Evolutionary conservation across 345 rosid species (phyloP).

Genomic region (Stellera chamaejasme): DNA sequence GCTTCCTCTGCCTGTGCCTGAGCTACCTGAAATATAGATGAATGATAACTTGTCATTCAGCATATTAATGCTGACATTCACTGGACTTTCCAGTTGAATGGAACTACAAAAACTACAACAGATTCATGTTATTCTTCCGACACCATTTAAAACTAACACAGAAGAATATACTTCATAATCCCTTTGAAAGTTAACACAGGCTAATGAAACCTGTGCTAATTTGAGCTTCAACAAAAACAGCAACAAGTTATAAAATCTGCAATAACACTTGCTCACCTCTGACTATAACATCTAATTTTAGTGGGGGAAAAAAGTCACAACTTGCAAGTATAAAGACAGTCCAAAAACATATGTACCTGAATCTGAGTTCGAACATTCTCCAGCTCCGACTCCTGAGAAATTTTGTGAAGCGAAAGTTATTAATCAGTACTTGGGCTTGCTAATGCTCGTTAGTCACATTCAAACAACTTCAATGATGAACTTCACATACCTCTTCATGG

Average conservation of each 20-base stretch:
- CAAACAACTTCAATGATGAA: neutral
- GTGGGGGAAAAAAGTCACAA: neutral
- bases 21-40: slow-evolving; percentile 47
- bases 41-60: neutral
- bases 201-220: no score
- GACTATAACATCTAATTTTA: neutral
- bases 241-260: no score
- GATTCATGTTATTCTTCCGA: no score
- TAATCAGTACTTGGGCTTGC: neutral
- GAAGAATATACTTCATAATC: no score
- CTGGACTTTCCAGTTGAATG: neutral
- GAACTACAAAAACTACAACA: slow-evolving; percentile 1
- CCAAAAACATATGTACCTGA: slow-evolving; percentile 36
- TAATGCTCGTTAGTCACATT: neutral
- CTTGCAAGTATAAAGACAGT: neutral
- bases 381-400: slow-evolving; percentile 71
- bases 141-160: no score
- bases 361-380: slow-evolving; percentile 78
- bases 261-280: neutral
- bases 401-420: slow-evolving; percentile 6
- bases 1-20: slow-evolving; percentile 73
- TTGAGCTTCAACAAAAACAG: no score
- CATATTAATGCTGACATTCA: neutral
- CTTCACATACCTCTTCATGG: slow-evolving; percentile 53
- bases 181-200: no score